Base-by-base conservation (phyloP, 2,329 filamentous ascomycete genomes). In the Nannizziopsis barbatae region DNA sequence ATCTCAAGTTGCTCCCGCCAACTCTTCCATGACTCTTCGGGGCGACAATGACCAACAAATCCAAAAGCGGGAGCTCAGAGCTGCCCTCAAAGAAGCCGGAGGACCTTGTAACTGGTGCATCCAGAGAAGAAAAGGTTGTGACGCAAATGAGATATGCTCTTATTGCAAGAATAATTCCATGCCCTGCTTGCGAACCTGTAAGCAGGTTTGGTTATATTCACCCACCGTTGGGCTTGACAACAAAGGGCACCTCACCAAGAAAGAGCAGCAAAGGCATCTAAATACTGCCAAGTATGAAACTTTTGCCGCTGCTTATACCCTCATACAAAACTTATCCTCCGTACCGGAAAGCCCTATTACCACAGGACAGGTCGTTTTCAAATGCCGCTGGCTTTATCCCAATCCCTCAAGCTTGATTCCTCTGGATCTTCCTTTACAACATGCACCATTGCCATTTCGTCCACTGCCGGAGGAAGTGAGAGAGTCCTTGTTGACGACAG, bases 91-190 rank as follows among this genome's bases (percentile, higher is more conserved):
- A 42, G 46, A 50, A 18, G 47, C 45, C 18, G 61, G 62, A 2
- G 62, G 61, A 18, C 53, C 60, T 12, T 64, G 62, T 47, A 18
- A 57, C n/a, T 56, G 53, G 43, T 64, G 62, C 42, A 54, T 53
- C 44, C 53, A 54, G n/a, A 57, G 50, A 7, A 62, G 58, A 52
- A 62, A 62, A 32, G 51, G 46, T 27, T 64, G 62, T 41, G 54
- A 50, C 10, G 37, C 50, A 5, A 35, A 40, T 6, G 44, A 45
- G 15, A 52, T 56, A 10, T 64, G 62, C 20, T 15, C 39, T 6
- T 32, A 40, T 2, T 63, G 61, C 48, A 30, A n/a, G 12, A 37
- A 38, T 11, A 50, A 49, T 11, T n/a, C 22, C 2, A 47, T 47
- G 15, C 39, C 51, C 10, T 64, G 62, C 49, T 48, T 62, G 49